A percentile compares a stretch with the other conserved stretches of the same genome.
These are phyloP conservation scores for Paramecium sonneborni DNA, from an alignment of 73 alveolate genomes.

Conservation along the genomic window DNA sequence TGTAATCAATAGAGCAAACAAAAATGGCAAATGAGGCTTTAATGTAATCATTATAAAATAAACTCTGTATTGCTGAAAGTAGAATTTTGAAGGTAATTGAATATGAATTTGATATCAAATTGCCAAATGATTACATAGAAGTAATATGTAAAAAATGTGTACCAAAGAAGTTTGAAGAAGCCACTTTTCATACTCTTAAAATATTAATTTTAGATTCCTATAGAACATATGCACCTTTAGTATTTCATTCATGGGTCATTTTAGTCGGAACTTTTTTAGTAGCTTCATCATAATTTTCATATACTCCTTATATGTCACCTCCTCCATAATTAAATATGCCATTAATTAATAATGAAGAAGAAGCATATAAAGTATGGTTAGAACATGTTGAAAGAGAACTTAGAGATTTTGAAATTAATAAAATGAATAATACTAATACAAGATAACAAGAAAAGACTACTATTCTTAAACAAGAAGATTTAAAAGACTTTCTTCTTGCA, in stretches of 20 bases:
- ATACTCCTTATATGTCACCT: conserved; percentile 18
- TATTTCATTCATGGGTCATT: conserved; percentile 36
- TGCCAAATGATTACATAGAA: conserved; percentile 47
- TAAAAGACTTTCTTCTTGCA: conserved; percentile 21
- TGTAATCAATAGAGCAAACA: conserved; percentile 22
- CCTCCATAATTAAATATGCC: conserved; percentile 57
- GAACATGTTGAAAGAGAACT: conserved; percentile 33
- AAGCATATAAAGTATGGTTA: conserved; percentile 18
- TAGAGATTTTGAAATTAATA: neutral
- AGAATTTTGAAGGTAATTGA: conserved; percentile 48
- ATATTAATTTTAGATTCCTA: conserved; percentile 36
- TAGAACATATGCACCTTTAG: conserved; percentile 43
- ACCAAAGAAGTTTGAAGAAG: conserved; percentile 32
- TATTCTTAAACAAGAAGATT: conserved; percentile 33
- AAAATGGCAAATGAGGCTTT: conserved; percentile 56
- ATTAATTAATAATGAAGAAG: neutral
- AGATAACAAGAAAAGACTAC: neutral
- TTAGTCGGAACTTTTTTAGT: conserved; percentile 33
- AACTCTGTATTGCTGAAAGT: conserved; percentile 52
- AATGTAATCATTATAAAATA: conserved; percentile 34
- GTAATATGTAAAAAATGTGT: conserved; percentile 50
- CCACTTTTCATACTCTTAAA: conserved; percentile 36
- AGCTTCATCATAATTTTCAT: conserved; percentile 28
- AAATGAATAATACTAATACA: neutral
- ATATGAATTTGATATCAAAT: conserved; percentile 41